Evolutionary conservation across 805 yeast genomes (phyloP).

Genomic region (Henningerozyma blattae): DNA sequence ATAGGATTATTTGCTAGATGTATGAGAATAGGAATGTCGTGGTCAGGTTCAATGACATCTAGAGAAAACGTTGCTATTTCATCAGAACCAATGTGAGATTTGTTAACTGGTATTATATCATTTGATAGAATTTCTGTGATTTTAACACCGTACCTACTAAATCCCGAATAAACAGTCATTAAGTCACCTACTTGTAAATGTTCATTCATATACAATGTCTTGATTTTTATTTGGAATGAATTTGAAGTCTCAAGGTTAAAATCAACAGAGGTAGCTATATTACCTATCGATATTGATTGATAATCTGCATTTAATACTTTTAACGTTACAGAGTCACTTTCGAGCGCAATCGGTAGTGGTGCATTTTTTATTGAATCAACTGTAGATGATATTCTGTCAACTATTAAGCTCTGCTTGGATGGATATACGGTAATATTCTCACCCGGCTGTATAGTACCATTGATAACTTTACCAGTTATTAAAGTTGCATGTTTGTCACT

Average conservation of each 20-base stretch:
- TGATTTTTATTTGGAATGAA: neutral
- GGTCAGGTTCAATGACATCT: too few relatives aligned
- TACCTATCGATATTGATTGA: neutral
- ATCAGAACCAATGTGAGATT: too few relatives aligned
- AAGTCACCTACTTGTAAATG: neutral
- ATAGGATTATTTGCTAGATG: too few relatives aligned
- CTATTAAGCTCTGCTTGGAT: conserved; percentile 25
- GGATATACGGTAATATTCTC: conserved; percentile 52
- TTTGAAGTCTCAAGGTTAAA: neutral
- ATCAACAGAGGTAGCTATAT: neutral
- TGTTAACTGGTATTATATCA: too few relatives aligned
- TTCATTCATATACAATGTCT: neutral
- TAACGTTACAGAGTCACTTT: neutral
- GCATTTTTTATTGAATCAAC: neutral
- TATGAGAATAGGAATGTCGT: too few relatives aligned
- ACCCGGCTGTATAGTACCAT: conserved; percentile 58
- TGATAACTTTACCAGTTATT: conserved; percentile 8
- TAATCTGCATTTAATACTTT: neutral
- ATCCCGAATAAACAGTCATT: neutral
- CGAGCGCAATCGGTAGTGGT: neutral
- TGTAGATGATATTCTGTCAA: conserved; percentile 21
- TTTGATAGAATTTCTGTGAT: too few relatives aligned
- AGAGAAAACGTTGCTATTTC: too few relatives aligned
- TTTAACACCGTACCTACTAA: neutral
- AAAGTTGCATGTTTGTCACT: neutral